Percentiles rank a stretch among this genome's conserved stretches.
These are phyloP conservation scores for Urostyla sp. DNA, from an alignment of 73 alveolate genomes.

Conservation along the genomic window DNA sequence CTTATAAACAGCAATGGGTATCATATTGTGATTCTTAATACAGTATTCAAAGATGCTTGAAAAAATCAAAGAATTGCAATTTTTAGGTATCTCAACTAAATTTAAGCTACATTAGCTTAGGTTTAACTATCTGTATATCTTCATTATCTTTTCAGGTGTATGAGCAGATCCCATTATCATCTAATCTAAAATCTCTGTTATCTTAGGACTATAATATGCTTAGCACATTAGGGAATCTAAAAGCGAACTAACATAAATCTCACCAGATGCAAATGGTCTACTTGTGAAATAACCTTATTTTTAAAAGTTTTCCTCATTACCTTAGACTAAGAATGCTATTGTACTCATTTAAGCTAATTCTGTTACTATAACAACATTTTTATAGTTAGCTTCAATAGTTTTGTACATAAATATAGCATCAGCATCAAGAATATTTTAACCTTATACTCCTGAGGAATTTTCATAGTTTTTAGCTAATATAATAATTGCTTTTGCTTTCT, in stretches of 20 bases:
- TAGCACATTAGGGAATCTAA: slow-evolving; percentile 97
- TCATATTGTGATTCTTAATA: slow-evolving; percentile 72
- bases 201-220: slow-evolving; percentile 94
- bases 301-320: slow-evolving; percentile 78
- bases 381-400: slow-evolving; percentile 84
- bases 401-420: slow-evolving; percentile 96
- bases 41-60: slow-evolving; percentile 65
- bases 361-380: slow-evolving; percentile 84
- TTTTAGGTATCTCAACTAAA: slow-evolving; percentile 71
- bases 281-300: slow-evolving; percentile 86
- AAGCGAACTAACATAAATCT: slow-evolving; percentile 90
- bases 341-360: slow-evolving; percentile 93
- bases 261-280: slow-evolving; percentile 97
- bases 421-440: slow-evolving; percentile 87
- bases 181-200: slow-evolving; percentile 89
- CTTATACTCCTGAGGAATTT: slow-evolving; percentile 61
- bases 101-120: slow-evolving; percentile 70
- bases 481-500: slow-evolving; percentile 92
- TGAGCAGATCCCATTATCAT: slow-evolving; percentile 96
- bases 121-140: slow-evolving; percentile 68
- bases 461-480: slow-evolving; percentile 87
- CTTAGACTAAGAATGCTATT: slow-evolving; percentile 77
- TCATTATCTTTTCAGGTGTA: slow-evolving; percentile 70
- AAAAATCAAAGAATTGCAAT: slow-evolving; percentile 37
- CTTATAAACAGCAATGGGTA: slow-evolving; percentile 82